Percentiles rank a stretch among this genome's conserved stretches.
Conservation (phyloP, 2,329 filamentous ascomycete species). For the Fusarium nanum region DNA sequence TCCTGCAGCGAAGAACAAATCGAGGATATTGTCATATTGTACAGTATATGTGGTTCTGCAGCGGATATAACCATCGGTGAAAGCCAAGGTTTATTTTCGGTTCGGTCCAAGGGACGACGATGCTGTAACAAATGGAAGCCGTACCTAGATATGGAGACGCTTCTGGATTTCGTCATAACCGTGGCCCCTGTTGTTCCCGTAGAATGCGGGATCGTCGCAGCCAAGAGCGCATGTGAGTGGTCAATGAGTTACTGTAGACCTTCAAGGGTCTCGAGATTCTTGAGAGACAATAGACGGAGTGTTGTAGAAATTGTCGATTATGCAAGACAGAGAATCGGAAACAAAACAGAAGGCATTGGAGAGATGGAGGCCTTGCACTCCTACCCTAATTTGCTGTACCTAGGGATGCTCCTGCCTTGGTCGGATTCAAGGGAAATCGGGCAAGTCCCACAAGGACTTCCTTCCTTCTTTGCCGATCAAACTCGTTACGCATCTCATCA, state of each 20-base stretch:
- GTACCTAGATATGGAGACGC: constrained; percentile 3
- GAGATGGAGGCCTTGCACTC: not conserved
- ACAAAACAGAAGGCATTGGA: not conserved
- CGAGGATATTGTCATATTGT: not conserved
- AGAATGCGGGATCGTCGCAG: constrained; percentile 9
- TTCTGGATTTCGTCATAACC: constrained; percentile 39
- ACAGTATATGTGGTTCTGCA: not conserved
- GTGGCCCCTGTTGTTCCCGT: constrained; percentile 32
- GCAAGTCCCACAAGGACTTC: not conserved
- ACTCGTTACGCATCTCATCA: not conserved
- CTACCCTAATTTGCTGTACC: not conserved
- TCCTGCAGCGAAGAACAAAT: not conserved
- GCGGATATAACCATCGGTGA: constrained; percentile 17
- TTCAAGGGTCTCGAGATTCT: not conserved
- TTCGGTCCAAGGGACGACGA: constrained; percentile 47
- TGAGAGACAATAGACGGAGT: not conserved
- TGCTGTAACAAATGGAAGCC: constrained; percentile 11
- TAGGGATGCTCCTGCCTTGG: not conserved
- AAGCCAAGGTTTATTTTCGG: constrained; percentile 39
- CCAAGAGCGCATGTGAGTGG: constrained; percentile 7
- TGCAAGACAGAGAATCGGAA: not conserved
- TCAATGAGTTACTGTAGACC: not conserved
- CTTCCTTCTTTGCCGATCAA: not conserved
- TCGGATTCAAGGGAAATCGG: not conserved
- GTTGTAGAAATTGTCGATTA: not conserved